phyloP scores from a whole-genome alignment of 495 filamentous ascomycete species.

The Daldinia vernicosa region DNA sequence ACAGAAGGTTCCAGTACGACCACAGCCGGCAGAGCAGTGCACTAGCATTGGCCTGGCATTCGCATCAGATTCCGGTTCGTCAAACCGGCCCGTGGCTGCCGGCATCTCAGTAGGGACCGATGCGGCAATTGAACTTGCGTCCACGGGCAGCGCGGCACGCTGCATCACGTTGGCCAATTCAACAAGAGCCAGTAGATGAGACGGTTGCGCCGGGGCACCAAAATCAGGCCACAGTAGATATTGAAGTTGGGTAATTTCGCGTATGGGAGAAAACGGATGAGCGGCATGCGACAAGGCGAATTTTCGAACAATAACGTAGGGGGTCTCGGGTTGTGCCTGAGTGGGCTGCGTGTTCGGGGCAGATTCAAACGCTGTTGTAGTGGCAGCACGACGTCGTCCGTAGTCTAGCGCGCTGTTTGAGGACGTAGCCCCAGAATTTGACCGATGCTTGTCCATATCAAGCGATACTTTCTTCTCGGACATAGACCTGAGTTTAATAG shows the following conservation, averaged over 20 bases:
- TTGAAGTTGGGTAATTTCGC: slow-evolving; percentile 94
- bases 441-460: slow-evolving; percentile 65
- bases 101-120: slow-evolving; percentile 45
- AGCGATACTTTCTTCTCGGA: slow-evolving; percentile 83
- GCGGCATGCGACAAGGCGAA: slow-evolving; percentile 81
- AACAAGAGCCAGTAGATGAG: slow-evolving; percentile 84
- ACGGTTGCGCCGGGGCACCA: slow-evolving; percentile 87
- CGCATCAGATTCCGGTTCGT: slow-evolving; percentile 64
- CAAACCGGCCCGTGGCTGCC: slow-evolving; percentile 49
- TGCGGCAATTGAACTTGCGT: slow-evolving; percentile 43
- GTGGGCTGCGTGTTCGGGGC: slow-evolving; percentile 24
- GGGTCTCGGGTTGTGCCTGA: slow-evolving; percentile 60
- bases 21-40: slow-evolving; percentile 95
- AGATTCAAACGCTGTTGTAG: slow-evolving; percentile 36
- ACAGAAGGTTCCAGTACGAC: slow-evolving; percentile 94
- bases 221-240: slow-evolving; percentile 97
- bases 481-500: slow-evolving; percentile 76
- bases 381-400: slow-evolving; percentile 43
- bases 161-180: slow-evolving; percentile 80
- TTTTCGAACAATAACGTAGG: slow-evolving; percentile 84
- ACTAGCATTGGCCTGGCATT: slow-evolving; percentile 79
- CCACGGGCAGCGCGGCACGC: slow-evolving; percentile 51
- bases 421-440: slow-evolving; percentile 33
- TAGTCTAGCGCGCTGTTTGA: slow-evolving; percentile 41
- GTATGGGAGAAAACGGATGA: slow-evolving; percentile 83